Percentiles rank a stretch among this genome's conserved stretches.
Evolutionary conservation across 768 basidiomycete species (phyloP).

Genomic region (Pleurotus sapidus): DNA sequence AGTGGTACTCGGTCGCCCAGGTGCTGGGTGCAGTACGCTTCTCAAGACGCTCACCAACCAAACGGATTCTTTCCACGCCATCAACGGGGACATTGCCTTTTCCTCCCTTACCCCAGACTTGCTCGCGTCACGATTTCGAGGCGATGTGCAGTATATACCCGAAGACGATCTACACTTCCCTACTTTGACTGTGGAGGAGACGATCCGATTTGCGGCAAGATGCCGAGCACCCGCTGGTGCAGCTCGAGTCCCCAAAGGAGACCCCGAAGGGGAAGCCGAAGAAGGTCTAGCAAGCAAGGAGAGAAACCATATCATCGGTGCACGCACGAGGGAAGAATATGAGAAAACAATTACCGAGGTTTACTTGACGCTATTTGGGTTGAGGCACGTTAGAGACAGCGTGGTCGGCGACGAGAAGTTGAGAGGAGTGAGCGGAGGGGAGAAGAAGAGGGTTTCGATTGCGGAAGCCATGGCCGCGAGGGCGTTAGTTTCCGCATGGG

Average conservation of each 20-base stretch:
- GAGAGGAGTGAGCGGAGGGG: constrained; percentile 65
- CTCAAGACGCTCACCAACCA: constrained; percentile 81
- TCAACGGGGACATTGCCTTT: constrained; percentile 73
- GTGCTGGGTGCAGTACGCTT: constrained; percentile 82
- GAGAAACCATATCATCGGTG: too few relatives aligned
- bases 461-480: constrained; percentile 64
- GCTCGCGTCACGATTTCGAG: constrained; percentile 63
- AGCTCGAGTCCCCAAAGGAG: neutral
- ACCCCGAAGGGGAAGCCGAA: neutral
- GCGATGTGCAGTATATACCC: constrained; percentile 78
- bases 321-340: constrained; percentile 38
- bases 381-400: constrained; percentile 69
- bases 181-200: constrained; percentile 76
- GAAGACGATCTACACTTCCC: constrained; percentile 89
- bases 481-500: constrained; percentile 67
- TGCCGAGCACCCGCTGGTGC: neutral
- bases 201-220: neutral
- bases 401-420: constrained; percentile 65
- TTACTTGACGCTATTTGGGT: constrained; percentile 68
- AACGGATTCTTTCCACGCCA: constrained; percentile 58
- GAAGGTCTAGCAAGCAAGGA: neutral
- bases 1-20: constrained; percentile 86
- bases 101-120: constrained; percentile 69
- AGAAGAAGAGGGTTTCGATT: constrained; percentile 81
- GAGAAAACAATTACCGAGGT: constrained; percentile 50